phyloP scores from a whole-genome alignment of 257 asterid genomes.

The Agastache rugosa region DNA sequence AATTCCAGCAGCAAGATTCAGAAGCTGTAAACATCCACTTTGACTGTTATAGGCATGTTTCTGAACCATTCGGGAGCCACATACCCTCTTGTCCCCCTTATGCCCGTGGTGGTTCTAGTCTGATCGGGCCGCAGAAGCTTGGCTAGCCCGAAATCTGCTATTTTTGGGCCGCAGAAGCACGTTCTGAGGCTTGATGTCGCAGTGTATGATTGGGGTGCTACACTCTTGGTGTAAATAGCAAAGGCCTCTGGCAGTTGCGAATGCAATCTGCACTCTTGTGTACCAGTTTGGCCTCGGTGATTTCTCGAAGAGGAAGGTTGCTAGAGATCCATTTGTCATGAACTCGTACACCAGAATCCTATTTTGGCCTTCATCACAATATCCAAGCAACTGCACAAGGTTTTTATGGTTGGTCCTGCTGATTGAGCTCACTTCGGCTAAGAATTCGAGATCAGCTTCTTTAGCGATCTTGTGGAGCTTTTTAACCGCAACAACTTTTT shows the following conservation, averaged over 20 bases:
- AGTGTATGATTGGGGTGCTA: slow-evolving; percentile 51
- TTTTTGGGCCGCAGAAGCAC: slow-evolving; percentile 39
- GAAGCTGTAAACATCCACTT: slow-evolving; percentile 45
- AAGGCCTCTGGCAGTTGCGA: slow-evolving; percentile 52
- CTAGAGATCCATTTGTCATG: slow-evolving; percentile 47
- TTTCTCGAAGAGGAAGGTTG: slow-evolving; percentile 37
- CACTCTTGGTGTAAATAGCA: slow-evolving; percentile 52
- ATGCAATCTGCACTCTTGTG: slow-evolving; percentile 38
- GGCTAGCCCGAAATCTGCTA: slow-evolving; percentile 54
- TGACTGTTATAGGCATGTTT: slow-evolving; percentile 36
- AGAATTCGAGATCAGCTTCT: slow-evolving; percentile 50
- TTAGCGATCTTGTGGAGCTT: slow-evolving; percentile 39
- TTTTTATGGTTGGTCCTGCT: slow-evolving; percentile 59
- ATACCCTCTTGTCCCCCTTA: slow-evolving; percentile 55
- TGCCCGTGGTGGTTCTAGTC: slow-evolving; percentile 38
- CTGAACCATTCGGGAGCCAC: slow-evolving; percentile 58
- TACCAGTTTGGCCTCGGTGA: slow-evolving; percentile 41
- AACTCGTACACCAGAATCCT: slow-evolving; percentile 45
- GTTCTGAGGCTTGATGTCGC: slow-evolving; percentile 57
- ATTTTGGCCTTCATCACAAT: slow-evolving; percentile 46
- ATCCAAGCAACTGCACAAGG: slow-evolving; percentile 51
- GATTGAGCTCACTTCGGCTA: slow-evolving; percentile 46
- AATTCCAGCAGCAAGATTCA: slow-evolving; percentile 43
- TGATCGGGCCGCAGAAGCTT: slow-evolving; percentile 47
- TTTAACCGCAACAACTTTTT: slow-evolving; percentile 44